Base-by-base conservation (phyloP, 345 rosid species). In the Eutrema heterophyllum region DNA sequence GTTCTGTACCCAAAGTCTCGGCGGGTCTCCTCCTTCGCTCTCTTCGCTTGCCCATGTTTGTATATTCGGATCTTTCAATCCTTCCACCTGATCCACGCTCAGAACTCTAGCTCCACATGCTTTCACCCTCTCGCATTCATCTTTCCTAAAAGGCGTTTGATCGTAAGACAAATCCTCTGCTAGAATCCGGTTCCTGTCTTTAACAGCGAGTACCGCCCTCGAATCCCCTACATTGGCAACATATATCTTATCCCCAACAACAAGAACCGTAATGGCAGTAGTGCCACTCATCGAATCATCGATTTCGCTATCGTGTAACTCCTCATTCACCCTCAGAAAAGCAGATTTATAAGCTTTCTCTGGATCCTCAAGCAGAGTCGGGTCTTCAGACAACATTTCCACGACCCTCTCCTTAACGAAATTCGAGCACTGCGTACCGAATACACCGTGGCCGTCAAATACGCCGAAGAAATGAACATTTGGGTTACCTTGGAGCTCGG, bases 151-250 rank as follows among this genome's bases (percentile, higher is more conserved):
- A 9, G 97, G 98, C 3, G 98, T 95, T 68, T 95, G 99, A 84
- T 90, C 99, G 12, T 61, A 54, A n/a, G 99, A 95, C 87, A 95
- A 68, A 80, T 90, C 83, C 82, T 87, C 91, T 2, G 98, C 97
- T 27, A 86, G 53, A 64, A 88, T 76, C 65, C 80, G 78, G 33
- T 83, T 83, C 75, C 89, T 88, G 12, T 81, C 83, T 68, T 86
- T 86, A 52, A 87, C 87, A 45, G 92, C 99, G 21, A 90, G 75
- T 9, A 88, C 99, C 7, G 98, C 99, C 59, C 99, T 90, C 18
- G 99, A 95, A 75, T 95, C 99, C n/a, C 98, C 98, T 55, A 83
- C 99, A 82, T 95, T 95, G 7, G 99, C 98, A 32, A 95, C 94
- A 78, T 86, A 84, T 29, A 95, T 80, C 70, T 77, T 85, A 77